These are phyloP conservation scores for Tylopilus sp. DNA, from an alignment of 1,284 basidiomycete genomes.

Conservation along the genomic window DNA sequence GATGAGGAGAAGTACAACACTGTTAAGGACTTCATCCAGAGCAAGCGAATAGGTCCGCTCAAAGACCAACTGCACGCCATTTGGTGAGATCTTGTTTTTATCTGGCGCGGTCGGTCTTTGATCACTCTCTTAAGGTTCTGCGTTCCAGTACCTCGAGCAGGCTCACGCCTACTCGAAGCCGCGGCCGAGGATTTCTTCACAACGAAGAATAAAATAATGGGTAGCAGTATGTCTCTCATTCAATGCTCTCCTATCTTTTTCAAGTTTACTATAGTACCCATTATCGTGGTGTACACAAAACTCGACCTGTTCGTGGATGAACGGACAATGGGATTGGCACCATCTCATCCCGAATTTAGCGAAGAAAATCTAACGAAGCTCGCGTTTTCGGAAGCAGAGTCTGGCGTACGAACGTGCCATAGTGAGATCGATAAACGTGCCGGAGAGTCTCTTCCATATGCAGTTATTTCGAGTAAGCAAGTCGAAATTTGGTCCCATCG, in stretches of 20 bases:
- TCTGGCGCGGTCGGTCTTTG: too few species aligned
- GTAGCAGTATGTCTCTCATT: background rate
- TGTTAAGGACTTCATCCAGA: background rate
- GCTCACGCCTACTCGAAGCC: background rate
- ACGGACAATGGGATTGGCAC: background rate
- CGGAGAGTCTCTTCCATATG: background rate
- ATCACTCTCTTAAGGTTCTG: background rate
- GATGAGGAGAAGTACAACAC: background rate
- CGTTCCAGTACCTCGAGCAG: background rate
- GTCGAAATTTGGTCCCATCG: background rate
- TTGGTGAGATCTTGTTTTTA: background rate
- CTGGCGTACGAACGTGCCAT: background rate
- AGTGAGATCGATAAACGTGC: background rate
- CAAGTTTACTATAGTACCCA: background rate
- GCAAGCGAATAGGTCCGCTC: too few species aligned
- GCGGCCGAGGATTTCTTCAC: slow-evolving; percentile 3
- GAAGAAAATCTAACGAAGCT: background rate
- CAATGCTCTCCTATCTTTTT: background rate
- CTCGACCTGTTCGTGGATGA: background rate
- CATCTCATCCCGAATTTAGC: background rate
- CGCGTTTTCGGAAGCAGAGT: background rate
- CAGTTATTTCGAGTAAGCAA: background rate
- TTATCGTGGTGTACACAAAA: background rate
- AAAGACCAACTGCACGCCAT: background rate
- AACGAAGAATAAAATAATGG: background rate